Percentiles rank a stretch among this genome's conserved stretches.
These are phyloP conservation scores for Camellia granthamiana DNA, from an alignment of 148 eudicot species.

Conservation along the genomic window DNA sequence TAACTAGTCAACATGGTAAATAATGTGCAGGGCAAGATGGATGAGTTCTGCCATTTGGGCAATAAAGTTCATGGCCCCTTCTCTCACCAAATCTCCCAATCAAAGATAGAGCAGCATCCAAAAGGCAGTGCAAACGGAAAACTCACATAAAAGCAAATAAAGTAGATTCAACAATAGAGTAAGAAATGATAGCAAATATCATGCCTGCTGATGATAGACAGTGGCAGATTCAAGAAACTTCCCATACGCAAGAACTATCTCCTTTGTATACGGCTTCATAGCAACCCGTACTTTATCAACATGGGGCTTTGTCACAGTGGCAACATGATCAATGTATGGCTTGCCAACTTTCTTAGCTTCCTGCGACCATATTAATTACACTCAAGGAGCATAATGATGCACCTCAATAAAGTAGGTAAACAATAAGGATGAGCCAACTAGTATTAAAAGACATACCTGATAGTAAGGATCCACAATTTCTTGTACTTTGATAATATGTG, in stretches of 20 bases:
- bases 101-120: neutral
- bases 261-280: constrained; percentile 64
- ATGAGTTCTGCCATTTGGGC: neutral
- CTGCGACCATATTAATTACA: constrained; percentile 37
- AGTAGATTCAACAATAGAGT: neutral
- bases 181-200: neutral
- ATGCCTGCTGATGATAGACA: constrained; percentile 75
- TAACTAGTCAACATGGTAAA: neutral
- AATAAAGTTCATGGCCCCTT: neutral
- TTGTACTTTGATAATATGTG: constrained; percentile 60
- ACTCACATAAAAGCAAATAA: neutral
- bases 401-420: neutral
- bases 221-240: constrained; percentile 79
- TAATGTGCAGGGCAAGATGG: neutral
- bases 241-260: constrained; percentile 58
- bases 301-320: constrained; percentile 80
- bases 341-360: constrained; percentile 64
- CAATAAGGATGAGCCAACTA: neutral
- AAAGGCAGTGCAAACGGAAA: neutral
- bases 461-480: constrained; percentile 71
- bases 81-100: neutral
- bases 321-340: constrained; percentile 82
- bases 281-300: constrained; percentile 59
- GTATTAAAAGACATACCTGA: constrained; percentile 43
- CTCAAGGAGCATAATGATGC: constrained; percentile 14